These are phyloP conservation scores for Eucalyptus marginata DNA, from an alignment of 345 rosid genomes.

Conservation along the genomic window DNA sequence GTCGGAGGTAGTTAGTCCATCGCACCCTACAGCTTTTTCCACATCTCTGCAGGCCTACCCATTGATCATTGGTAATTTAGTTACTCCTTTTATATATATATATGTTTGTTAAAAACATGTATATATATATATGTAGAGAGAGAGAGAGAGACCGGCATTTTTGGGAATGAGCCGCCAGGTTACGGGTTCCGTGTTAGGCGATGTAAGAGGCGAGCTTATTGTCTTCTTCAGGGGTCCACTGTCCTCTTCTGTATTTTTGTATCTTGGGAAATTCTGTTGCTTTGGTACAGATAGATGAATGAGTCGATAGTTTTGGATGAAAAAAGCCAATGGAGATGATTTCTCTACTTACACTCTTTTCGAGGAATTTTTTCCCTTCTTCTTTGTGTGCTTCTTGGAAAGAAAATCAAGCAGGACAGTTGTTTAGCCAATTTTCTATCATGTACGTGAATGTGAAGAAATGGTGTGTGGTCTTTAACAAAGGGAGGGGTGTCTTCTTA, in stretches of 20 bases:
- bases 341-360: neutral
- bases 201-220: constrained; percentile 89
- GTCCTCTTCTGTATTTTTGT: constrained; percentile 35
- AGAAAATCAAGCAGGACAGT: neutral
- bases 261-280: neutral
- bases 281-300: neutral
- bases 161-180: constrained; percentile 96
- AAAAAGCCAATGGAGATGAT: neutral
- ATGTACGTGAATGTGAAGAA: neutral
- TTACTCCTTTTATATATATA: neutral
- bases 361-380: neutral
- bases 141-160: constrained; percentile 45
- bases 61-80: neutral
- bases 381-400: neutral
- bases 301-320: neutral
- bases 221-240: constrained; percentile 98
- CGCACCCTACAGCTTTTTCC: constrained; percentile 90
- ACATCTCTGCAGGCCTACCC: constrained; percentile 72
- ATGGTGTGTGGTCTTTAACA: neutral
- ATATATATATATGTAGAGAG: neutral
- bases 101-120: too few species aligned
- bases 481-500: neutral
- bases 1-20: constrained; percentile 89
- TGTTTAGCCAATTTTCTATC: neutral
- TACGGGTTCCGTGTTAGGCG: constrained; percentile 86